Base-by-base conservation (phyloP, 805 yeast species). In the Ogataea pignaliae region DNA sequence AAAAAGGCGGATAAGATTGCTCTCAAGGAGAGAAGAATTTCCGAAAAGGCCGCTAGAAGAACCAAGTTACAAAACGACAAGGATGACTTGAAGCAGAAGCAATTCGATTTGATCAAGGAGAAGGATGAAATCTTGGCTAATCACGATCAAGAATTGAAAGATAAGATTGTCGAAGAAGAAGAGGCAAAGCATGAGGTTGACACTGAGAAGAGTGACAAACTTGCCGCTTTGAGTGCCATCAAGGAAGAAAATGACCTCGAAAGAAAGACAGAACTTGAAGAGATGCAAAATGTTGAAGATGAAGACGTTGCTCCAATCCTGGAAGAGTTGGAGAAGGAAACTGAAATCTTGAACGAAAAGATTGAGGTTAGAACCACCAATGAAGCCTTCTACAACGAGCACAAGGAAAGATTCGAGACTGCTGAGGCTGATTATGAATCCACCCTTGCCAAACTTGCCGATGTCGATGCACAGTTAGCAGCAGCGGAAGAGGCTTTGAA, bases 231-330 rank as follows among this genome's bases (percentile, higher is more conserved):
- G 39, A 70, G 66, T 43, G 65, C 58, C 18, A 71, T 66, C 45
- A 79, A 76, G 53, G 64, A 60, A 3, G 73, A 59, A 18, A 67
- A 71, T 49, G 72, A 71, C 50, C 60, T 56, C n/a, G 72, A 60
- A 37, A 70, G 82, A 55, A 66, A 69, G 48, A 61, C 59, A 12
- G 81, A 75, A 53, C 63, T 76, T 49, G 72, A 65, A 37, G 61
- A 51, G 16, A 59, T 77, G 61, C 78, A 79, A 57, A 65, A 68
- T 12, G 82, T 75, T 53, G 71, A 72, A 52, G 82, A 78, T 53
- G 77, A 67, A 44, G 72, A 71, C 39, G 59, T 79, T 51, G 72
- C 75, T 40, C 87, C 87, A 39, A 61, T 73, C 16, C 68, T 78
- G 53, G 79, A 70, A 32, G 81, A 75, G 53, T 67, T 78, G 54